These are phyloP conservation scores for Candida tetrigidarum DNA, from an alignment of 1,139 yeast genomes.

Conservation along the genomic window DNA sequence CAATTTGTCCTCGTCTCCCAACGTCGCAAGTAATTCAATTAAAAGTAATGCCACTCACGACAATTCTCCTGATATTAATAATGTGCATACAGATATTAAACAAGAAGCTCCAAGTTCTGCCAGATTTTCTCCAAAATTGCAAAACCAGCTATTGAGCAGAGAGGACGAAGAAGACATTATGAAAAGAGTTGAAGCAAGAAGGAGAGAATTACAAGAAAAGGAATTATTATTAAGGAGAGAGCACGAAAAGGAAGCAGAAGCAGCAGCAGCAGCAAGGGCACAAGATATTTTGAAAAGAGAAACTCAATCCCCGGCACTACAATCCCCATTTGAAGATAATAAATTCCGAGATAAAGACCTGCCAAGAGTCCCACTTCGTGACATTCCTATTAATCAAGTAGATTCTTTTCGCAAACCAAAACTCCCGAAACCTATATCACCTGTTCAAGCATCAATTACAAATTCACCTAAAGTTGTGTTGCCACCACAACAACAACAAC, in stretches of 20 bases:
- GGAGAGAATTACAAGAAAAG: slow-evolving; percentile 5
- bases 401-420: slow-evolving; percentile 23
- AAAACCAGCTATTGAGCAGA: slow-evolving; percentile 15
- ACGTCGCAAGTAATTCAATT: background rate
- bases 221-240: slow-evolving; percentile 1
- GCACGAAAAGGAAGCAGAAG: slow-evolving; percentile 8
- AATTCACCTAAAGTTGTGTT: slow-evolving; percentile 9
- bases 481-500: slow-evolving; percentile 6
- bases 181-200: slow-evolving; percentile 25
- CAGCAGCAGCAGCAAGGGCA: no score
- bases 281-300: background rate
- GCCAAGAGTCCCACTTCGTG: slow-evolving; percentile 19
- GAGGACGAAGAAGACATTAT: slow-evolving; percentile 31
- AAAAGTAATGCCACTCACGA: background rate
- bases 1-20: slow-evolving; percentile 6
- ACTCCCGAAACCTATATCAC: slow-evolving; percentile 15
- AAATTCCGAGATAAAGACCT: slow-evolving; percentile 21
- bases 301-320: background rate
- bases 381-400: slow-evolving; percentile 15
- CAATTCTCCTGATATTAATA: background rate
- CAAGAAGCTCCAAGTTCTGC: slow-evolving; percentile 21
- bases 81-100: slow-evolving; percentile 3
- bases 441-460: slow-evolving; percentile 7
- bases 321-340: slow-evolving; percentile 12
- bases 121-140: slow-evolving; percentile 20